A percentile compares a stretch with the other conserved stretches of the same genome.
These are phyloP conservation scores for Solanum hybrid DNA, from an alignment of 305 asterid species.

Conservation along the genomic window DNA sequence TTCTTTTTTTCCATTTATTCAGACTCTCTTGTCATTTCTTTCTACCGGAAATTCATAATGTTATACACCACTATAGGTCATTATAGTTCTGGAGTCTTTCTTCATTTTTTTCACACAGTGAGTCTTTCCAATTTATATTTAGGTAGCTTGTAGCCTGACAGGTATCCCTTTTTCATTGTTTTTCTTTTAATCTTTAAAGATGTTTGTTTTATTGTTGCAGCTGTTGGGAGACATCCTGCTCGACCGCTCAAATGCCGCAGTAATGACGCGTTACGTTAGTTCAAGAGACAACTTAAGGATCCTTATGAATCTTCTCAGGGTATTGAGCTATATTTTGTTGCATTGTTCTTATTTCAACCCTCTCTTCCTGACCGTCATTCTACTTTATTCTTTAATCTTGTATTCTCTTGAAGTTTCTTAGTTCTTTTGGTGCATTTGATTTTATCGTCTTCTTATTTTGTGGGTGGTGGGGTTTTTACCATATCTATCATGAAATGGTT, in stretches of 20 bases:
- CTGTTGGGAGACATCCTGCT: conserved; percentile 45
- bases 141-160: background rate
- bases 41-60: background rate
- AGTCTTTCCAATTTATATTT: background rate
- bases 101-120: background rate
- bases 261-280: conserved; percentile 79
- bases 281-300: conserved; percentile 91
- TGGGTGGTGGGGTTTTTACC: background rate
- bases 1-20: background rate
- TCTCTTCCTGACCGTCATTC: background rate
- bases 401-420: background rate
- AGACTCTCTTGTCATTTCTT: background rate
- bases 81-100: background rate
- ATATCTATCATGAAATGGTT: background rate
- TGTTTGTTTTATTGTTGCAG: conserved; percentile 14
- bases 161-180: background rate
- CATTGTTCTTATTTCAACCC: background rate
- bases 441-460: background rate
- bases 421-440: background rate
- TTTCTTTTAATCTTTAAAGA: background rate
- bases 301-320: conserved; percentile 95
- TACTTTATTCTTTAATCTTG: background rate
- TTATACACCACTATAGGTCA: background rate
- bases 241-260: conserved; percentile 87
- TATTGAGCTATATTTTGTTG: conserved; percentile 26